phyloP scores from a whole-genome alignment of 306 rosid species.

The Prunus mume region DNA sequence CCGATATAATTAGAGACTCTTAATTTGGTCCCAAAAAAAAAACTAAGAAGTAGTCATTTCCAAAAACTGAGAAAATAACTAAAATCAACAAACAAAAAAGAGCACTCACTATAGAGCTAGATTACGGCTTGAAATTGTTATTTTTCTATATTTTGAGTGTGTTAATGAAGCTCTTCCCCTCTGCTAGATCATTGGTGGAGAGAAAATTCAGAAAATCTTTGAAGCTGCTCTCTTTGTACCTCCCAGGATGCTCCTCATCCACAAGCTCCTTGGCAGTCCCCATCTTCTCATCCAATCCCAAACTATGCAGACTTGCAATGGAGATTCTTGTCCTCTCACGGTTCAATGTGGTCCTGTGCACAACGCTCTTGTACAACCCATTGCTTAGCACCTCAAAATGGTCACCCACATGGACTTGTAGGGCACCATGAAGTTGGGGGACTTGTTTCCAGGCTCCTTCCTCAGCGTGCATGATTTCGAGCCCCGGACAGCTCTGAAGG shows the following conservation, averaged over 20 bases:
- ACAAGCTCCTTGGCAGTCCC: conserved; percentile 36
- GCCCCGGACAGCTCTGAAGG: conserved; percentile 35
- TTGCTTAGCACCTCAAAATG: conserved; percentile 44
- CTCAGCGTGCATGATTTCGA: conserved; percentile 30
- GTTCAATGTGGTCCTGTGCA: conserved; percentile 33
- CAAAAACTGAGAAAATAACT: background rate
- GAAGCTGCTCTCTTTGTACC: conserved; percentile 39
- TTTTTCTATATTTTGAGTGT: conserved; percentile 31
- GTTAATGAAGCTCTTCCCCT: conserved; percentile 48
- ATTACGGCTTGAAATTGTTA: background rate
- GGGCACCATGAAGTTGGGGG: conserved; percentile 13
- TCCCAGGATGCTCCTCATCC: conserved; percentile 21
- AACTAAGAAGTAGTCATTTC: background rate
- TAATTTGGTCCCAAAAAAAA: background rate
- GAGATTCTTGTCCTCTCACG: conserved; percentile 32
- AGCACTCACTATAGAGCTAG: background rate
- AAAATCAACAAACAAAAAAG: background rate
- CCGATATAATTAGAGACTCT: background rate
- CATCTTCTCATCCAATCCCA: conserved; percentile 43
- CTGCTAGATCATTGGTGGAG: conserved; percentile 32
- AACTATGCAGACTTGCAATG: conserved; percentile 34
- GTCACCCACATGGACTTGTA: conserved; percentile 42
- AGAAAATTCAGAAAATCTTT: conserved; percentile 53
- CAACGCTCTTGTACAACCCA: conserved; percentile 29
- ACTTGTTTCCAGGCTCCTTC: conserved; percentile 26